Conservation (phyloP, 1,284 basidiomycete genomes). For the Ustilago sp. region DNA sequence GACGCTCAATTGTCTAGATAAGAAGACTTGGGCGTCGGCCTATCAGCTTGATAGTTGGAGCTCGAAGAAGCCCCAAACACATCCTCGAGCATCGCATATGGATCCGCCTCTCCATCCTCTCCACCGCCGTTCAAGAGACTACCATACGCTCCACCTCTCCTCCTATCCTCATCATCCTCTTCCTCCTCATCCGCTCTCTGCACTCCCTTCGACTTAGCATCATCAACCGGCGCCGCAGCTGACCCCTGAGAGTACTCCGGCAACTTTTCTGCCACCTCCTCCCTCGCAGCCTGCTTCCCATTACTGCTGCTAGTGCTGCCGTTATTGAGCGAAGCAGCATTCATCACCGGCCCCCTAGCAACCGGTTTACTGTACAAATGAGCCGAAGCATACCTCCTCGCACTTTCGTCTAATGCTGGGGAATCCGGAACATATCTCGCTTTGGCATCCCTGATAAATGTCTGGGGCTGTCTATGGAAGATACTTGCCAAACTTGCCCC, state of each 20-base stretch:
- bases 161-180: conserved; percentile 1
- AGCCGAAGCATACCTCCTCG: conserved; percentile 50
- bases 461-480: conserved; percentile 64
- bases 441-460: conserved; percentile 61
- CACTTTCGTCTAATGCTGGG: conserved; percentile 57
- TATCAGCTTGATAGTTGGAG: conserved; percentile 26
- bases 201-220: not conserved
- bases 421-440: conserved; percentile 60
- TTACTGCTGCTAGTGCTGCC: not conserved
- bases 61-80: conserved; percentile 22
- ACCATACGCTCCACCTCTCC: not conserved
- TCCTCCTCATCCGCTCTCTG: conserved; percentile 4
- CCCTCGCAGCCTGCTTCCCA: not conserved
- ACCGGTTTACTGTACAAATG: conserved; percentile 62
- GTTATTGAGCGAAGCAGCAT: not conserved
- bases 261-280: not conserved
- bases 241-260: not conserved
- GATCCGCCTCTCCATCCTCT: conserved; percentile 32
- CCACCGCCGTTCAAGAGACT: not conserved
- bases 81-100: conserved; percentile 51
- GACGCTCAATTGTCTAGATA: conserved; percentile 9
- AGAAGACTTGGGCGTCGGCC: conserved; percentile 21
- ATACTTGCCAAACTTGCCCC: conserved; percentile 61
- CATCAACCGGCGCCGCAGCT: not conserved
- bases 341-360: conserved; percentile 26